Evolutionary conservation across 352 stramenopile genomes (phyloP).

Genomic region (Globisporangium echinulatum): DNA sequence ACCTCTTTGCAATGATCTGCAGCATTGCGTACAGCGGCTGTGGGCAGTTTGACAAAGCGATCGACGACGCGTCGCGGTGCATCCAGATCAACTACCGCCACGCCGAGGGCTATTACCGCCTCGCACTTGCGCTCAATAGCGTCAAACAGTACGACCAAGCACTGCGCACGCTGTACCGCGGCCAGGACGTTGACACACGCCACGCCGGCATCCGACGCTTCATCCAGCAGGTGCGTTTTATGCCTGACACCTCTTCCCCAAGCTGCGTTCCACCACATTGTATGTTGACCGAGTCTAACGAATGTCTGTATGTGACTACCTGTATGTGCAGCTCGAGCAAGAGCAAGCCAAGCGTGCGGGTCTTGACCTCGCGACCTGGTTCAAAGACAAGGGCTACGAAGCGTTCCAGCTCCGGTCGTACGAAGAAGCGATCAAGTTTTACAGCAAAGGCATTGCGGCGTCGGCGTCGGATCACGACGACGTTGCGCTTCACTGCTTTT

Average conservation of each 20-base stretch:
- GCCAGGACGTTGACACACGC: slow-evolving; percentile 38
- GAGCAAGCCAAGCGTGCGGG: slow-evolving; percentile 31
- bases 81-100: slow-evolving; percentile 60
- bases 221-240: slow-evolving; percentile 20
- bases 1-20: neutral
- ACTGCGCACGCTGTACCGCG: slow-evolving; percentile 44
- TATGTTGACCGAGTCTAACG: too few species aligned
- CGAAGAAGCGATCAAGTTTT: slow-evolving; percentile 86
- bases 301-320: too few species aligned
- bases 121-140: slow-evolving; percentile 38
- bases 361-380: slow-evolving; percentile 31
- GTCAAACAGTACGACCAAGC: slow-evolving; percentile 40
- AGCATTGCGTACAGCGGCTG: slow-evolving; percentile 38
- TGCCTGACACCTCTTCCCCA: neutral
- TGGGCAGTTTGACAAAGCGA: slow-evolving; percentile 28
- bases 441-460: slow-evolving; percentile 84
- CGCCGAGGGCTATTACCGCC: slow-evolving; percentile 47
- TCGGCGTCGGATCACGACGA: slow-evolving; percentile 41
- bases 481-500: slow-evolving; percentile 47
- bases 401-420: slow-evolving; percentile 90
- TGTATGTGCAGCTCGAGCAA: slow-evolving; percentile 26
- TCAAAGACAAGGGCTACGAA: slow-evolving; percentile 81
- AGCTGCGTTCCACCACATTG: too few species aligned
- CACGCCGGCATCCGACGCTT: slow-evolving; percentile 40
- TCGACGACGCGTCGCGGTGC: slow-evolving; percentile 48